A percentile compares a stretch with the other conserved stretches of the same genome.
Evolutionary conservation across 2,329 filamentous ascomycete genomes (phyloP).

Genomic region (Monilinia polystroma): DNA sequence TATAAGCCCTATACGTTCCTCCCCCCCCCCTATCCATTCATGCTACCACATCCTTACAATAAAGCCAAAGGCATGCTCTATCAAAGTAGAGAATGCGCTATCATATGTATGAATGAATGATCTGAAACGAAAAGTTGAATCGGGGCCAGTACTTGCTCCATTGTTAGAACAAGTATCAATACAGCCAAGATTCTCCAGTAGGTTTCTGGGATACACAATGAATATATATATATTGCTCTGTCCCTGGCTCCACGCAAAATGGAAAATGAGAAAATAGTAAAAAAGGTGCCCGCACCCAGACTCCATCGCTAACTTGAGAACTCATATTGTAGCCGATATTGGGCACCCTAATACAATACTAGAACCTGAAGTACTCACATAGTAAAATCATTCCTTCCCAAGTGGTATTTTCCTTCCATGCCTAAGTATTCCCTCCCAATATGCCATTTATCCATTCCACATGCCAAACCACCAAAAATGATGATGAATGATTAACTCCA

Average conservation of each 20-base stretch:
- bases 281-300: background rate
- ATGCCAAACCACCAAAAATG: background rate
- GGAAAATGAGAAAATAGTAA: background rate
- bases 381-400: background rate
- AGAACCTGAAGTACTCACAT: background rate
- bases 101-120: no score
- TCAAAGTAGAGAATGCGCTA: background rate
- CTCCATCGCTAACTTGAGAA: conserved; percentile 20
- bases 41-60: background rate
- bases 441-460: conserved; percentile 12
- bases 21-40: background rate
- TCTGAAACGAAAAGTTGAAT: no score
- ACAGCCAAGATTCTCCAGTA: no score
- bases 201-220: no score
- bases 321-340: background rate
- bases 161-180: background rate
- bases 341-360: background rate
- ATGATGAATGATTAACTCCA: conserved; percentile 14
- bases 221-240: no score
- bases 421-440: background rate
- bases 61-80: background rate
- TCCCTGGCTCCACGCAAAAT: background rate
- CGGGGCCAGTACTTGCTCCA: no score
- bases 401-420: conserved; percentile 1
- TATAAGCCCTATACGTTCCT: background rate